phyloP scores from a whole-genome alignment of 805 yeast genomes.

The Yamadazyma insecticola region DNA sequence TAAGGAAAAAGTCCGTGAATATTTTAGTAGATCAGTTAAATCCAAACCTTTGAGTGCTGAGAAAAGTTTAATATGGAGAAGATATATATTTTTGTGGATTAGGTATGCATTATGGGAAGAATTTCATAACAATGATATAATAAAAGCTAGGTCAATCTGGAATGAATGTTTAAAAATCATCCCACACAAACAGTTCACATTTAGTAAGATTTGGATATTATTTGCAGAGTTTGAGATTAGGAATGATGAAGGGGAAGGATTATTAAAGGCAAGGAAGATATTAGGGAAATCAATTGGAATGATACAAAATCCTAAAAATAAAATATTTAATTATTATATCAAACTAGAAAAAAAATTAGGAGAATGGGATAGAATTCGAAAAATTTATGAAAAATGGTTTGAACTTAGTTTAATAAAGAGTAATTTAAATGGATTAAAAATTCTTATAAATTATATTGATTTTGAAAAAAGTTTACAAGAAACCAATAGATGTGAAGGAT shows the following conservation, averaged over 20 bases:
- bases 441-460: conserved; percentile 46
- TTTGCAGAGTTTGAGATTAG: conserved; percentile 74
- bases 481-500: conserved; percentile 57
- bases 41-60: conserved; percentile 29
- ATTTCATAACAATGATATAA: conserved; percentile 35
- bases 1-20: conserved; percentile 11
- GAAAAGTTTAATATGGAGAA: conserved; percentile 51
- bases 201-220: conserved; percentile 69
- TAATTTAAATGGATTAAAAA: conserved; percentile 43
- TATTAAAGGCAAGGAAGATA: conserved; percentile 57
- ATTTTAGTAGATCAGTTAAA: conserved; percentile 43
- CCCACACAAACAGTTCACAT: conserved; percentile 60
- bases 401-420: conserved; percentile 25
- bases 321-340: conserved; percentile 62
- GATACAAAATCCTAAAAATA: conserved; percentile 33
- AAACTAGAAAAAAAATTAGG: conserved; percentile 60
- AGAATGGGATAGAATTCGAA: conserved; percentile 78
- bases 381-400: conserved; percentile 63
- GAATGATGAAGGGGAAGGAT: conserved; percentile 32
- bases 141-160: conserved; percentile 49
- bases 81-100: conserved; percentile 70
- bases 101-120: conserved; percentile 63
- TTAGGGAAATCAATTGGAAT: conserved; percentile 71
- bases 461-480: conserved; percentile 71
- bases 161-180: conserved; percentile 42